A percentile compares a stretch with the other conserved stretches of the same genome.
Conservation (phyloP, 768 basidiomycete genomes). For the Jaapia argillacea region DNA sequence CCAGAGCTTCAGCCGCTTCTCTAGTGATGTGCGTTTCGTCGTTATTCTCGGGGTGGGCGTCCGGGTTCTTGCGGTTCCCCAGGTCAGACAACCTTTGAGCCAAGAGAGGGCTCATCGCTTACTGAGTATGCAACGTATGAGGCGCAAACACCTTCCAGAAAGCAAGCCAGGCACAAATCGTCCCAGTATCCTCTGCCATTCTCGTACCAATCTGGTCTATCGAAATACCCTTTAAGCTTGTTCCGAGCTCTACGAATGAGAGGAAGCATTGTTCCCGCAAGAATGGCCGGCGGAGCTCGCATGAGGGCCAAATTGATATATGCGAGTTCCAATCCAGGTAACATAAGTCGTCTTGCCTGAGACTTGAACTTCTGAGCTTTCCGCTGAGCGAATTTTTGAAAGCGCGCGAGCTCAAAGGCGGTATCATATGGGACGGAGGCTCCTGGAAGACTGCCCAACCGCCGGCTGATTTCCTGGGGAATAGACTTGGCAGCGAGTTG, state of each 20-base stretch:
- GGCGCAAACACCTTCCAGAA: constrained; percentile 77
- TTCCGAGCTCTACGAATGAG: constrained; percentile 42
- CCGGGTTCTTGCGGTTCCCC: constrained; percentile 39
- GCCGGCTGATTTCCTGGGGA: constrained; percentile 44
- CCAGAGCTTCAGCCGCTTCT: constrained; percentile 41
- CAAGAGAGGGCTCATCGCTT: too few relatives aligned
- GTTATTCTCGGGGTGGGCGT: constrained; percentile 39
- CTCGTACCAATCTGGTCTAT: constrained; percentile 26
- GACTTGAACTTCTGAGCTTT: constrained; percentile 78
- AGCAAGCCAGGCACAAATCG: constrained; percentile 73
- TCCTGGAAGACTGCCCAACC: background rate
- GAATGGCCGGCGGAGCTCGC: constrained; percentile 58
- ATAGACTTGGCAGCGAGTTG: constrained; percentile 79
- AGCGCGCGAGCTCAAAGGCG: too few relatives aligned
- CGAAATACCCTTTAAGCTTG: constrained; percentile 23
- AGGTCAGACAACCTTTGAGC: too few relatives aligned
- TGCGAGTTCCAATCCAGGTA: constrained; percentile 81
- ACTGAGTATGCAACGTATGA: constrained; percentile 85
- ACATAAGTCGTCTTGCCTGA: constrained; percentile 58
- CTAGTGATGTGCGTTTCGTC: constrained; percentile 26
- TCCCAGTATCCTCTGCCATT: constrained; percentile 67
- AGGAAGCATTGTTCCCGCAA: constrained; percentile 57
- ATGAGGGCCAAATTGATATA: constrained; percentile 73
- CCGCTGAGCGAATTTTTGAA: constrained; percentile 76
- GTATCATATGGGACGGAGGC: too few relatives aligned